phyloP scores from a whole-genome alignment of 73 alveolate species.

The Breviolum minutum region DNA sequence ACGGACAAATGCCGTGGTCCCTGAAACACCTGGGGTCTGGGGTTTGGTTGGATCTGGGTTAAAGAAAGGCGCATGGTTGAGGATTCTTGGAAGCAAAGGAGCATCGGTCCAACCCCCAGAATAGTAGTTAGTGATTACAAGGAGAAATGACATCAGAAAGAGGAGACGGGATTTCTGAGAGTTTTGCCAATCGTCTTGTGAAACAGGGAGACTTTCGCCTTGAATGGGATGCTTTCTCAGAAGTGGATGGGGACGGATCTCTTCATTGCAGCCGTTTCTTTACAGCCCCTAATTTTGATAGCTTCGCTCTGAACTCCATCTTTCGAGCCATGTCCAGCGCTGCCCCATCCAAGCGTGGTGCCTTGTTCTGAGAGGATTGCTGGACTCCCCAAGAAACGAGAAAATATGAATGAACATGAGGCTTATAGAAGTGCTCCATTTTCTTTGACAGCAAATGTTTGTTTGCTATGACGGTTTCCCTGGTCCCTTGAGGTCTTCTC shows the following conservation, averaged over 20 bases:
- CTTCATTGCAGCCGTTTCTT: slow-evolving; percentile 8
- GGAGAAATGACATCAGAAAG: not conserved
- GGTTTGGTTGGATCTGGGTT: too few relatives aligned
- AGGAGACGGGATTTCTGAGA: too few relatives aligned
- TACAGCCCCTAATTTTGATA: not conserved
- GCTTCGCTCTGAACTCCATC: not conserved
- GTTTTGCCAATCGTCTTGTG: too few relatives aligned
- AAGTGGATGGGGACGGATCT: too few relatives aligned
- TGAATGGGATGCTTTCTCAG: too few relatives aligned
- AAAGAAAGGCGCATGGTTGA: not conserved
- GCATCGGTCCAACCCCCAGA: too few relatives aligned
- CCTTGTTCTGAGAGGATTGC: not conserved
- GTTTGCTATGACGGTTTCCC: not conserved
- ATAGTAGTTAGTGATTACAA: too few relatives aligned
- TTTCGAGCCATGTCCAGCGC: slow-evolving; percentile 21
- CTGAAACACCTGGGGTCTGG: too few relatives aligned
- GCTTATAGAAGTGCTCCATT: not conserved
- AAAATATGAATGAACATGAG: not conserved
- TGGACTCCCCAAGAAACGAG: not conserved
- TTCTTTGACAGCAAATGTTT: not conserved
- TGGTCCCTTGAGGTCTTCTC: not conserved
- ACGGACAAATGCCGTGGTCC: not conserved
- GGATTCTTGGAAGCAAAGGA: too few relatives aligned
- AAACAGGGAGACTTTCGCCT: too few relatives aligned
- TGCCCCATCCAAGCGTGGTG: slow-evolving; percentile 70